Evolutionary conservation across 2,329 filamentous ascomycete genomes (phyloP).

Genomic region (Neodidymelliopsis sp.): DNA sequence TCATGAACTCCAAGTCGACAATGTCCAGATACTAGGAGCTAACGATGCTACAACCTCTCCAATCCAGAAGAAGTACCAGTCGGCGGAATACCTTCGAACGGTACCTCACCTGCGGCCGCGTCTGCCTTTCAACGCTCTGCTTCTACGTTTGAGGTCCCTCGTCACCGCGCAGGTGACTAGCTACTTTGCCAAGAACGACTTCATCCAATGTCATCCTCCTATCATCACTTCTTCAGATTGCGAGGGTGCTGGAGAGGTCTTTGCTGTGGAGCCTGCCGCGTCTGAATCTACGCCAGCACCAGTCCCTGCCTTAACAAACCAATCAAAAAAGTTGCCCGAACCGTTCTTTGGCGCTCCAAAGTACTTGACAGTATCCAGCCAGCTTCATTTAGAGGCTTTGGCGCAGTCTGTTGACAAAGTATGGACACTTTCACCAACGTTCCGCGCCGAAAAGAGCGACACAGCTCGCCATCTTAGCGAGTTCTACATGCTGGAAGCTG

Average conservation of each 20-base stretch:
- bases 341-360: conserved; percentile 87
- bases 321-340: conserved; percentile 36
- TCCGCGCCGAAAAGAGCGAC: conserved; percentile 84
- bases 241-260: conserved; percentile 95
- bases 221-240: conserved; percentile 97
- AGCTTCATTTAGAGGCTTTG: conserved; percentile 92
- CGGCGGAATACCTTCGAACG: conserved; percentile 84
- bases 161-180: conserved; percentile 74
- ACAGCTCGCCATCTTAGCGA: conserved; percentile 94
- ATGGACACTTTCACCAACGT: conserved; percentile 93
- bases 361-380: conserved; percentile 93
- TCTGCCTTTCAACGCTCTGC: conserved; percentile 78
- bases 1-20: conserved; percentile 79
- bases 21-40: conserved; percentile 74
- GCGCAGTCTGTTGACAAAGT: conserved; percentile 88
- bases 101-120: conserved; percentile 87
- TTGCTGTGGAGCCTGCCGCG: conserved; percentile 64
- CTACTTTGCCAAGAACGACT: conserved; percentile 76
- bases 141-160: conserved; percentile 84
- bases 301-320: conserved; percentile 33
- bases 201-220: conserved; percentile 87
- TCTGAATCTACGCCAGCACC: conserved; percentile 2
- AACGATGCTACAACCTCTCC: conserved; percentile 88
- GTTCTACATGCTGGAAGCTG: conserved; percentile 98
- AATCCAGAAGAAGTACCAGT: conserved; percentile 96